Conservation (phyloP, 192 early-diverging fungal species). For the Coemansia sp. region DNA sequence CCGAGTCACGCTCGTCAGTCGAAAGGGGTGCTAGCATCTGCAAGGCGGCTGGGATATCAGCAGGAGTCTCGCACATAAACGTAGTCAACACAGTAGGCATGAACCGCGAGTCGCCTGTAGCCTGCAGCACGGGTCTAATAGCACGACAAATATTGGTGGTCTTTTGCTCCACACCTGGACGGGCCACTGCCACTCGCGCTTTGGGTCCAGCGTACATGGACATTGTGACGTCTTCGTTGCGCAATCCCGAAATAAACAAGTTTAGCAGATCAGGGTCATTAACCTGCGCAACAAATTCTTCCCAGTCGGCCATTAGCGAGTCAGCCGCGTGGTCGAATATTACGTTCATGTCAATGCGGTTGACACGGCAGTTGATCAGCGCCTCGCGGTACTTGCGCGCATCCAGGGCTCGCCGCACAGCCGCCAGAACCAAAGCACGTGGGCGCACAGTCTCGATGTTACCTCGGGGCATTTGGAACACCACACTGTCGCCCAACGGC, state of each 20-base stretch:
- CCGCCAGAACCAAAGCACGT: conserved; percentile 82
- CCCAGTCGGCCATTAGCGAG: conserved; percentile 69
- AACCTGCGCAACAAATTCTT: conserved; percentile 76
- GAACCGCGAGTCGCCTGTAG: conserved; percentile 59
- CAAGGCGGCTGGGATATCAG: conserved; percentile 84
- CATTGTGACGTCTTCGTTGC: conserved; percentile 80
- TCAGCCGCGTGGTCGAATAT: conserved; percentile 79
- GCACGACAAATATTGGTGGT: conserved; percentile 76
- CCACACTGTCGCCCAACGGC: conserved; percentile 65
- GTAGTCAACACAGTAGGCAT: conserved; percentile 86
- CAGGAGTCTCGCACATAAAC: conserved; percentile 78
- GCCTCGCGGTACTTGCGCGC: conserved; percentile 75
- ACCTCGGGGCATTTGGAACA: conserved; percentile 91
- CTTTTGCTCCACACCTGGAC: conserved; percentile 51
- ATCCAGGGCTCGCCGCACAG: conserved; percentile 67
- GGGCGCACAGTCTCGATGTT: conserved; percentile 95
- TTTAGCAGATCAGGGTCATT: conserved; percentile 87
- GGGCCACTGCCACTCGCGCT: neutral
- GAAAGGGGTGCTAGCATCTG: conserved; percentile 59
- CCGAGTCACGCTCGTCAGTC: conserved; percentile 73
- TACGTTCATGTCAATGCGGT: conserved; percentile 95
- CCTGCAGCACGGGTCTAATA: conserved; percentile 65
- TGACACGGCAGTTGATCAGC: conserved; percentile 80
- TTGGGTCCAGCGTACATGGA: conserved; percentile 74
- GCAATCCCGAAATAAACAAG: conserved; percentile 83